A percentile compares a stretch with the other conserved stretches of the same genome.
Evolutionary conservation across 2,329 filamentous ascomycete species (phyloP).

Genomic region (Trichophaea hybrida): DNA sequence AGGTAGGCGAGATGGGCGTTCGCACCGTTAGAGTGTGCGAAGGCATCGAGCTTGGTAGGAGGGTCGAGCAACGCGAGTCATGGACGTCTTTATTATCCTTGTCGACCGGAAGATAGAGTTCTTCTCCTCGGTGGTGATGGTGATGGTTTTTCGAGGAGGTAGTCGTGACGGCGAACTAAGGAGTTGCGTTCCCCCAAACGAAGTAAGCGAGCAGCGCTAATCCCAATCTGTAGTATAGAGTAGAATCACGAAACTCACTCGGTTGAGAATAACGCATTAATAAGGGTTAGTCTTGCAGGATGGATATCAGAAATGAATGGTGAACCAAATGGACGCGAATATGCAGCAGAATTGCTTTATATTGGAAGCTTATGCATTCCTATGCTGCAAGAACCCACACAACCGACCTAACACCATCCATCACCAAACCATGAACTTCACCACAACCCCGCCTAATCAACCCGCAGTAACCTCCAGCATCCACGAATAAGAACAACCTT

Average conservation of each 20-base stretch:
- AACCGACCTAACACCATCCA: no score
- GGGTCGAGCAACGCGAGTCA: not conserved
- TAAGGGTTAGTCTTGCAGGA: not conserved
- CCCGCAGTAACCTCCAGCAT: no score
- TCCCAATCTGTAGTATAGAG: not conserved
- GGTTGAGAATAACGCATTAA: not conserved
- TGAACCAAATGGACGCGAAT: no score
- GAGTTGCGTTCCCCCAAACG: not conserved
- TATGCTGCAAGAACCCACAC: no score
- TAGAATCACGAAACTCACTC: not conserved
- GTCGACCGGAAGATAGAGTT: not conserved
- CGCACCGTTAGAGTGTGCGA: conserved; percentile 2
- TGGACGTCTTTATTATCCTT: not conserved
- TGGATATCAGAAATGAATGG: no score
- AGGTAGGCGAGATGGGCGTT: conserved; percentile 6
- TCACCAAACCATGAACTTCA: no score
- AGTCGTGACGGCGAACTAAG: not conserved
- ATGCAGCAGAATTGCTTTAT: no score
- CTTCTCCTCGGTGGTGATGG: not conserved
- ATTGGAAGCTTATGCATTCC: no score
- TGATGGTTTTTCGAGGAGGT: not conserved
- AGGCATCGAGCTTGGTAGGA: not conserved
- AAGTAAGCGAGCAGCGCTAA: not conserved
- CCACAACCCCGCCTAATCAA: no score
- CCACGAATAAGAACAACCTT: no score